A percentile compares a stretch with the other conserved stretches of the same genome.
Conservation (phyloP, 768 basidiomycete genomes). For the Hydnomerulius pinastri region DNA sequence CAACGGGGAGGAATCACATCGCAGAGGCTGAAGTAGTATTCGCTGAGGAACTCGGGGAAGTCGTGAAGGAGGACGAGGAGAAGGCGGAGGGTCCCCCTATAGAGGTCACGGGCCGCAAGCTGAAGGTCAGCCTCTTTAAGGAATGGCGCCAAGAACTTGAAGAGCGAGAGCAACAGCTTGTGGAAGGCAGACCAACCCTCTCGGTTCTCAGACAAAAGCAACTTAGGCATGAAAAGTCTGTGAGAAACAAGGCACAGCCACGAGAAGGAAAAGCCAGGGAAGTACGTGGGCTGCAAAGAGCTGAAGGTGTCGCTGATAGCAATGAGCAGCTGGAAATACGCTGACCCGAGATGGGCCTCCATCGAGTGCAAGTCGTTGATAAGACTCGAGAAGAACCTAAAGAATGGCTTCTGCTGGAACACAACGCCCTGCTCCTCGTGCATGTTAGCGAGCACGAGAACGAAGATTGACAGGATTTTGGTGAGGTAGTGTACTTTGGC, state of each 20-base stretch:
- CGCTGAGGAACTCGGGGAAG: slow-evolving; percentile 97
- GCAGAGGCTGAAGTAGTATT: slow-evolving; percentile 95
- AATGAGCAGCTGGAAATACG: slow-evolving; percentile 86
- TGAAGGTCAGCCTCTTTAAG: slow-evolving; percentile 81
- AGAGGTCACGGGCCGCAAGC: slow-evolving; percentile 80
- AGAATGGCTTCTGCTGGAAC: slow-evolving; percentile 98
- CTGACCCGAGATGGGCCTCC: slow-evolving; percentile 81
- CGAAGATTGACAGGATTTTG: slow-evolving; percentile 96
- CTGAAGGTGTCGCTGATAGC: slow-evolving; percentile 94
- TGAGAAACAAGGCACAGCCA: slow-evolving; percentile 98
- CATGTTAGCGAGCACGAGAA: slow-evolving; percentile 90
- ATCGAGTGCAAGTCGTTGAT: slow-evolving; percentile 89
- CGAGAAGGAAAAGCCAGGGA: slow-evolving; percentile 97
- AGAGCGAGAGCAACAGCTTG: slow-evolving; percentile 87
- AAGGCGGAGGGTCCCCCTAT: slow-evolving; percentile 86
- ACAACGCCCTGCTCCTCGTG: slow-evolving; percentile 91
- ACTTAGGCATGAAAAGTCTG: slow-evolving; percentile 95
- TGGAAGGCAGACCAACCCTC: slow-evolving; percentile 99
- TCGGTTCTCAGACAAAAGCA: slow-evolving; percentile 83
- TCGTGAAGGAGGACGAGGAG: slow-evolving; percentile 96
- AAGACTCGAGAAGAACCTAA: slow-evolving; percentile 96
- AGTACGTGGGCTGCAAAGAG: slow-evolving; percentile 93
- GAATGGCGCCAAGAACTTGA: slow-evolving; percentile 94
- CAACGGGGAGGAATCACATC: slow-evolving; percentile 91
- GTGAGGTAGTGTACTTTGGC: slow-evolving; percentile 96